Evolutionary conservation across 148 eudicot species (phyloP), one percentile per base, ranked within the genome.

Genomic region (Camellia lanceoleosa): DNA sequence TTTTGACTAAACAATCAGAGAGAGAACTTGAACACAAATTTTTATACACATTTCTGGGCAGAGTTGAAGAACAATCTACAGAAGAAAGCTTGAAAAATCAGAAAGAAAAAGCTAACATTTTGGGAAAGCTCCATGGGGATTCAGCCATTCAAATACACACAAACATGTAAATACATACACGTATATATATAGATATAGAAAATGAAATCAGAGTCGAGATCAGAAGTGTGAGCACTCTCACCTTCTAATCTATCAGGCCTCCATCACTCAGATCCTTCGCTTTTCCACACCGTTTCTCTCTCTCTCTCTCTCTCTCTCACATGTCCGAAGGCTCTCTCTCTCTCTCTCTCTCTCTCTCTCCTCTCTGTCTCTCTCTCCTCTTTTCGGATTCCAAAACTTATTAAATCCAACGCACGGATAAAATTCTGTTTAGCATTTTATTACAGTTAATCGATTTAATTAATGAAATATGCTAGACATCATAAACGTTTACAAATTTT

Each of bases 391-490:
- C 83, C 83, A 77, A 80, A 74, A 78, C 67, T 75, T 79, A 76
- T 86, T 86, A 81, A 86, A 86, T 76, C 81, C 79, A 76, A 76
- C 63, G 75, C 85, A 82, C 78, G 76, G 79, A 73, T 9, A 5
- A 16, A 68, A 14, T 46, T 7, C 7, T 10, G 19, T 9, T 55
- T 73, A 4, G 13, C 55, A 19, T 12, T 52, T 20, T 20, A 43
- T 62, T 63, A 42, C 55, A 43, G 13, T 56, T 16, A 11, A 38
- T 56, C 42, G 42, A 23, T 47, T 60, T 75, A 59, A 43, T 75
- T 42, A 75, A 60, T 30, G 38, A 30, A 30, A 30, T 30, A 30
- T 30, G 38, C 38, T 30, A 30, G 30, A 30, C 30, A 30, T 30
- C 30, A 30, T 30, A 30, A 30, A 30, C 30, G 1, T 30, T 30